Evolutionary conservation across 2,329 filamentous ascomycete genomes (phyloP).

Genomic region (Didymella pinodella): DNA sequence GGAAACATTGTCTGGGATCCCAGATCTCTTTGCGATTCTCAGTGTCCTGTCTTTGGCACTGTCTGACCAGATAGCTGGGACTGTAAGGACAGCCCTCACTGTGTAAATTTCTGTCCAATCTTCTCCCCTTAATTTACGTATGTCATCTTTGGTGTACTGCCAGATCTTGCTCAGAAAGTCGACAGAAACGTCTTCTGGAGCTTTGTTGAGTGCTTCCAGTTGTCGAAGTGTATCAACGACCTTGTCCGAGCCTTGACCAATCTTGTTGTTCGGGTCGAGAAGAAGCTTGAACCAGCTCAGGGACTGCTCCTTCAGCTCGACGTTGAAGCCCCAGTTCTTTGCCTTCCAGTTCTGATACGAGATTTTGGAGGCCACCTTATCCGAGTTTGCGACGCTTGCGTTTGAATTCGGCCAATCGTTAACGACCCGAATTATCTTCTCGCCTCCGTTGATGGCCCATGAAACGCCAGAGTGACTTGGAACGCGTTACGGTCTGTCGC

Average conservation of each 20-base stretch:
- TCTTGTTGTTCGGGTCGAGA: not conserved
- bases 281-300: not conserved
- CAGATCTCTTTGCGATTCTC: too few species aligned
- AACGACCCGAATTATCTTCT: not conserved
- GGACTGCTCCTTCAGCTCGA: not conserved
- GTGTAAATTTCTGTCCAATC: not conserved
- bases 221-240: not conserved
- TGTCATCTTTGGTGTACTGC: not conserved
- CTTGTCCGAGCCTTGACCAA: not conserved
- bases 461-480: not conserved
- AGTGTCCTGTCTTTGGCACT: too few species aligned
- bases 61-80: too few species aligned
- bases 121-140: not conserved
- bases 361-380: not conserved
- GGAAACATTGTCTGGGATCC: too few species aligned
- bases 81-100: not conserved
- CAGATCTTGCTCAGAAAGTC: not conserved
- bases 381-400: not conserved
- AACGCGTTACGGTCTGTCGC: too few species aligned
- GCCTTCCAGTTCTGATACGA: not conserved
- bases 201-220: not conserved
- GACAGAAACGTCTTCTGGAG: not conserved
- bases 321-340: not conserved
- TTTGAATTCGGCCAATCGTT: not conserved
- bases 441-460: not conserved